Evolutionary conservation across 2,329 filamentous ascomycete species (phyloP).

Genomic region (Chaetomiaceae sp.): DNA sequence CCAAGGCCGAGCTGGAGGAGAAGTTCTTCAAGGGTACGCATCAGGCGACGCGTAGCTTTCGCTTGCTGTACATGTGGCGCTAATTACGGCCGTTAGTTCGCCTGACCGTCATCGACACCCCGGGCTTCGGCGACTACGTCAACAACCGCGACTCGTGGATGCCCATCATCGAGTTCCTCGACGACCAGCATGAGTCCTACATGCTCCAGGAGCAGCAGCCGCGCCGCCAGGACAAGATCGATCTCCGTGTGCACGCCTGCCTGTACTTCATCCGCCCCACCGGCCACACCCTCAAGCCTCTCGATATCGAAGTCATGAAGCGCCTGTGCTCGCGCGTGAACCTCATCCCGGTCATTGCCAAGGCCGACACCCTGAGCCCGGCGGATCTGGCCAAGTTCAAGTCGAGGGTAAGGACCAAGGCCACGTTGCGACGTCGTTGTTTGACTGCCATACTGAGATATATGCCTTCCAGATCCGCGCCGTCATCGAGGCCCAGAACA

Average conservation of each 20-base stretch:
- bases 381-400: constrained; percentile 91
- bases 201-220: constrained; percentile 99
- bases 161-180: constrained; percentile 99
- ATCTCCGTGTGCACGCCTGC: constrained; percentile 96
- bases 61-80: neutral
- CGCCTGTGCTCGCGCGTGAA: constrained; percentile 96
- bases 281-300: constrained; percentile 94
- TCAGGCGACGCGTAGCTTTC: constrained; percentile 3
- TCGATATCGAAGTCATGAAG: constrained; percentile 99
- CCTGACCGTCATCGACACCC: constrained; percentile 97
- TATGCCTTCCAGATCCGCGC: constrained; percentile 65
- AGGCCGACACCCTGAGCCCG: constrained; percentile 96
- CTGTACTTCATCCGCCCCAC: constrained; percentile 99
- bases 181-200: constrained; percentile 99
- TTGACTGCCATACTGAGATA: constrained; percentile 30
- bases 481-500: constrained; percentile 96
- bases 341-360: constrained; percentile 95
- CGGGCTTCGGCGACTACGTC: constrained; percentile 98
- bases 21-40: constrained; percentile 98
- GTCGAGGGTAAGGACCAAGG: constrained; percentile 64
- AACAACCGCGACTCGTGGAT: constrained; percentile 99
- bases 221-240: constrained; percentile 96
- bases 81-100: constrained; percentile 60
- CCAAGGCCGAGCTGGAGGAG: constrained; percentile 98
- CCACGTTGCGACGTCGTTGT: too few species aligned